Evolutionary conservation across 192 early-diverging fungal species (phyloP), one percentile per base, ranked within the genome.

Genomic region (Entophlyctis helioformis): DNA sequence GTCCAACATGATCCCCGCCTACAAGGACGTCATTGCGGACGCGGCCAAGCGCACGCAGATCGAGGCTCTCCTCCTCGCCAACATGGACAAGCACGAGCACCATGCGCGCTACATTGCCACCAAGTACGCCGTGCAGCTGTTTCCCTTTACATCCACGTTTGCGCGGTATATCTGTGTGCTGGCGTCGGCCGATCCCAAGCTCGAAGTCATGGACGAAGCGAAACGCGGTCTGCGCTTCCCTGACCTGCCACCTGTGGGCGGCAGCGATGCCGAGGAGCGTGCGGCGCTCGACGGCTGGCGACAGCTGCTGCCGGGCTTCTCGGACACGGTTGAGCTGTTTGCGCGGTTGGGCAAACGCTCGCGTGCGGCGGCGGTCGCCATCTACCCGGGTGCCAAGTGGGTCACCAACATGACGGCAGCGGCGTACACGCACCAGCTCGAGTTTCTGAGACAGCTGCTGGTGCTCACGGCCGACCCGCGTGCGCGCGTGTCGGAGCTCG

Each of bases 1-100:
- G 5, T 71, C 80, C 8, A 79, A 75, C 7, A 84, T 91, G 80
- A 65, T 82, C 29, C 69, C 78, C 0, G 78, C 79, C 1, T 83
- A 62, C 44, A 44, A 48, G 28, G 35, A 45, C 21, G 21, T 59
- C 24, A 37, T 32, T 6, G 31, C n/a, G 3, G 51, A 54, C 19
- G 33, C n/a, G 0, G 42, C 43, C 13, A 48, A 36, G 16, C 47
- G 44, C 23, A 36, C n/a, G 1, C 47, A 44, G 11, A 21, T 67
- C 16, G 59, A 72, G 25, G 35, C 21, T 37, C 25, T 63, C 10
- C 40, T 66, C 33, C 48, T 67, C 31, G 57, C 60, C 3, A 63
- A 63, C 43, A 60, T 71, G 28, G 59, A 63, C 9, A 74, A 66
- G 61, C 41, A 42, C 20, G 63, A 70, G 20, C 64, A 55, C 36